Conservation (phyloP, 139 green algal genomes). For the Trebouxia sp. region DNA sequence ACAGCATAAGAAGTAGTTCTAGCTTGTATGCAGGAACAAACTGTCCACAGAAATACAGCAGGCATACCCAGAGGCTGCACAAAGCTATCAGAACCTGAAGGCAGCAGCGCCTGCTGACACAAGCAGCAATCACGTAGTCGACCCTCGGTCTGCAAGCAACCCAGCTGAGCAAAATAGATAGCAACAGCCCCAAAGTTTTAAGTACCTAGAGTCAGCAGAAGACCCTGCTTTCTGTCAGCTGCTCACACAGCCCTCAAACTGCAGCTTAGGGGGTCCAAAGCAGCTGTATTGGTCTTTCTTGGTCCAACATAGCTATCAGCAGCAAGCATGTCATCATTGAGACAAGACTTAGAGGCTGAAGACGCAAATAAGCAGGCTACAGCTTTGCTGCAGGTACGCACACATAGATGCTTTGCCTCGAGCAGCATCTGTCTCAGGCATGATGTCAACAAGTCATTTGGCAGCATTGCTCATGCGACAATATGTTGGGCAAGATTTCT, state of each 20-base stretch:
- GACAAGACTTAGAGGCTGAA: conserved; percentile 28
- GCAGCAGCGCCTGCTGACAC: neutral
- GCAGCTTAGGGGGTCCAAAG: no score
- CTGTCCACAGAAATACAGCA: neutral
- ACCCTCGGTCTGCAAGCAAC: no score
- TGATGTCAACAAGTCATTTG: no score
- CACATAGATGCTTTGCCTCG: neutral
- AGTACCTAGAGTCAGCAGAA: no score
- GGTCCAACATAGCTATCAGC: neutral
- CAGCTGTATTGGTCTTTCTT: neutral
- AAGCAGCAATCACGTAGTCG: no score
- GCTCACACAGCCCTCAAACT: no score
- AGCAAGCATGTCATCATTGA: neutral
- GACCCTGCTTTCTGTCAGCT: no score
- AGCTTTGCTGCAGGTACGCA: conserved; percentile 26
- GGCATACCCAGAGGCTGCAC: neutral
- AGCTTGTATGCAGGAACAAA: neutral
- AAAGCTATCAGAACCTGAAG: neutral
- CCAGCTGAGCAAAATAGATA: neutral
- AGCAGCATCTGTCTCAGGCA: no score
- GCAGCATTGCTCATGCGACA: no score
- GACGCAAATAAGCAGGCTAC: conserved; percentile 24
- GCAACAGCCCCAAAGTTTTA: neutral
- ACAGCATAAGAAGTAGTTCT: no score
- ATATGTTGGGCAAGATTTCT: no score